phyloP scores from a whole-genome alignment of 768 basidiomycete species.

The Lactarius evosmus region DNA sequence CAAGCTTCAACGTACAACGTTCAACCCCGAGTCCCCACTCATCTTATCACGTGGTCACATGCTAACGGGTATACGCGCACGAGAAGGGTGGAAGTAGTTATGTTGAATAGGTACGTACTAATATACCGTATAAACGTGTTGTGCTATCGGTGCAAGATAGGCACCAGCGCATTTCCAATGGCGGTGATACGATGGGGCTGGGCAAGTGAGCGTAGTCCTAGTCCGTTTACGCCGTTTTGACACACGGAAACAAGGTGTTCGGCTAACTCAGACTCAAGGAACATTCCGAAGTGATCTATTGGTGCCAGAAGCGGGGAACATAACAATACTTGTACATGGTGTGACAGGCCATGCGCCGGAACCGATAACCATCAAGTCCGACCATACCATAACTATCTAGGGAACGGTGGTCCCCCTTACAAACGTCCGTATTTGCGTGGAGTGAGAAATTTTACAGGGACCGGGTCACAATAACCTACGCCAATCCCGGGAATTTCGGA shows the following conservation, averaged over 20 bases:
- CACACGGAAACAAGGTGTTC: background rate
- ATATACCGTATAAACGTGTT: no score
- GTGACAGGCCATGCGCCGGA: background rate
- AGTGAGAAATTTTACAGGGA: background rate
- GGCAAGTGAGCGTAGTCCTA: background rate
- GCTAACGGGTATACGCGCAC: background rate
- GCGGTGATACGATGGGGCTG: background rate
- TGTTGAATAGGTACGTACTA: background rate
- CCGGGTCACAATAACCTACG: background rate
- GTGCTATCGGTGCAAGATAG: background rate
- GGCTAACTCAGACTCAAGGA: background rate
- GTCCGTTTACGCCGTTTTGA: background rate
- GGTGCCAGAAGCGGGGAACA: background rate
- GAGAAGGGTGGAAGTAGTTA: background rate
- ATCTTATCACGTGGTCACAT: background rate
- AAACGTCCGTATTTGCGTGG: no score
- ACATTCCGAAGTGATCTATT: background rate
- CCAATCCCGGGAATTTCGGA: constrained; percentile 8
- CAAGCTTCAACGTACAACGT: background rate
- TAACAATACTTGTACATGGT: background rate
- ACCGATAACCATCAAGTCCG: background rate
- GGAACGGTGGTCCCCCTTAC: background rate
- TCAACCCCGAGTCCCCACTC: background rate
- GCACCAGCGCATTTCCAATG: background rate
- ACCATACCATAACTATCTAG: background rate